These are phyloP conservation scores for Acidomyces sp. DNA, from an alignment of 495 filamentous ascomycete species.

Conservation along the genomic window DNA sequence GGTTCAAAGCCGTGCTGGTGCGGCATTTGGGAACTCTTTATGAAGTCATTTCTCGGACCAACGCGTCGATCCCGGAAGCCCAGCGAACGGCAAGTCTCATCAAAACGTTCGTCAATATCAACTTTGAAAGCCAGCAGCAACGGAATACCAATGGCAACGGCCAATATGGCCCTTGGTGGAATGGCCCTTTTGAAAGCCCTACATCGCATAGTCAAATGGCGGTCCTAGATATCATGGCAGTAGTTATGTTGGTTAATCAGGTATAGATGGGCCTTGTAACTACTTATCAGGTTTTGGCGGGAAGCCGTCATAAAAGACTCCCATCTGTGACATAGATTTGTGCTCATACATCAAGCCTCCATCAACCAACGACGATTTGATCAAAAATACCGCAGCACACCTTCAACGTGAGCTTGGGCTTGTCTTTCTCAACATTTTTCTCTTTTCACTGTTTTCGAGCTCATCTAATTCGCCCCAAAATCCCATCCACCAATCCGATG, in stretches of 20 bases:
- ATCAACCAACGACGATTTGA: no score
- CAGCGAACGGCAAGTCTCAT: conserved; percentile 4
- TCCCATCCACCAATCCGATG: no score
- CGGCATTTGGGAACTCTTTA: conserved; percentile 13
- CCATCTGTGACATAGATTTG: no score
- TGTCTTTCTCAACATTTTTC: no score
- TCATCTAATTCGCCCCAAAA: no score
- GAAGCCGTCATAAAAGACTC: no score
- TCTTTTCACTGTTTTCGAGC: no score
- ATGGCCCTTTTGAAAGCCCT: conserved; percentile 14
- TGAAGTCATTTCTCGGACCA: conserved; percentile 5
- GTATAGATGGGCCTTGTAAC: background rate
- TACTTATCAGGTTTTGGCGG: no score
- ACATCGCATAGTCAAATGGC: conserved; percentile 17
- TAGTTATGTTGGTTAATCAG: conserved; percentile 6
- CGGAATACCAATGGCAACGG: conserved; percentile 13
- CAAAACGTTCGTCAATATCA: conserved; percentile 11
- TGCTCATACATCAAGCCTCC: no score
- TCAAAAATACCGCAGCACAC: no score
- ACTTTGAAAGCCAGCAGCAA: conserved; percentile 8
- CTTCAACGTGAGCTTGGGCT: no score
- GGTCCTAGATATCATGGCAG: conserved; percentile 17
- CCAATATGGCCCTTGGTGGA: conserved; percentile 20
- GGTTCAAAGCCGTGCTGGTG: conserved; percentile 17
- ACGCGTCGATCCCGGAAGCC: background rate